Evolutionary conservation across 129 eudicot species (phyloP).

Genomic region (Oenanthe sinensis): DNA sequence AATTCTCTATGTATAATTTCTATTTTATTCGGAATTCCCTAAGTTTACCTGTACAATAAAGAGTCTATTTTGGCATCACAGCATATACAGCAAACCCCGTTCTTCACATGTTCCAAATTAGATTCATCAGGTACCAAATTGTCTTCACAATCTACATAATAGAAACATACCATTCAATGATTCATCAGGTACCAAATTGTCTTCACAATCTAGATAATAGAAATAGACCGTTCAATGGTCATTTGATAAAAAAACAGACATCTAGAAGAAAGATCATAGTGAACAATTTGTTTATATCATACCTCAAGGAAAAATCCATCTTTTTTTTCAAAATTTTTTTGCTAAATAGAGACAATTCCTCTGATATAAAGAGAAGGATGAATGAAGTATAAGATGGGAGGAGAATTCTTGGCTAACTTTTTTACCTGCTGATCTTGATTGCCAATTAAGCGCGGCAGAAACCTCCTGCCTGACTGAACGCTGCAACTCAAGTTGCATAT

Average conservation of each 20-base stretch:
- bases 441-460: slow-evolving; percentile 67
- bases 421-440: slow-evolving; percentile 30
- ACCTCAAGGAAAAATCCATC: not conserved
- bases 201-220: slow-evolving; percentile 19
- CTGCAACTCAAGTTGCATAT: slow-evolving; percentile 82
- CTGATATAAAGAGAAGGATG: not conserved
- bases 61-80: slow-evolving; percentile 44
- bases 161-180: too few species aligned
- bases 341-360: too few species aligned
- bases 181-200: slow-evolving; percentile 23
- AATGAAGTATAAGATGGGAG: not conserved
- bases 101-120: slow-evolving; percentile 44
- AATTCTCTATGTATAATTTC: not conserved
- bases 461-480: slow-evolving; percentile 68
- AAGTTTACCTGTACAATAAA: slow-evolving; percentile 57
- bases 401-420: not conserved
- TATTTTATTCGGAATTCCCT: not conserved
- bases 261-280: not conserved
- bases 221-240: not conserved
- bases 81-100: slow-evolving; percentile 74
- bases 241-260: not conserved
- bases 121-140: slow-evolving; percentile 24
- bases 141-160: slow-evolving; percentile 22
- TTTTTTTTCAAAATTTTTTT: too few species aligned
- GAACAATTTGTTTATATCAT: too few species aligned